Base-by-base conservation (phyloP, 2,329 filamentous ascomycete species). In the Trichoderma koningii region DNA sequence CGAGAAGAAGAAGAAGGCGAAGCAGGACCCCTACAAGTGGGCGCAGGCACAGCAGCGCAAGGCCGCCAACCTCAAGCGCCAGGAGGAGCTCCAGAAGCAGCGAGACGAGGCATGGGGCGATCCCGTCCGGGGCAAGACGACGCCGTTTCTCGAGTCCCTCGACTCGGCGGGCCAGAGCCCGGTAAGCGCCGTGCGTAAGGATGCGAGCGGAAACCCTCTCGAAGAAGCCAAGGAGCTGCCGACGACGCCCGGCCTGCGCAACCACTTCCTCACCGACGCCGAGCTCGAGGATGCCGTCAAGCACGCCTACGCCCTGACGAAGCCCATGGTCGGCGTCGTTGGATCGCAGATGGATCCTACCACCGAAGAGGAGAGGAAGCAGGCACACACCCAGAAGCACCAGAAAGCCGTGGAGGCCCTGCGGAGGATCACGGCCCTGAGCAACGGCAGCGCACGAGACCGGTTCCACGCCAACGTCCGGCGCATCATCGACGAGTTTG, bases 401-500 rank as follows among this genome's bases (percentile, higher is more conserved):
- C 76, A 79, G 21, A 90, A 86, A 71, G 93, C 93, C 2, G 79
- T 87, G 28, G 87, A 90, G 70, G 95, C 93, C 10, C 82, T 99
- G 68, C 80, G 83, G 69, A 89, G 93, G 63, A 97, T 99, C 75
- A 85, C 92, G 1, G 85, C 86, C 50, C 80, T 99, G 63, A 83
- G 85, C 47, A 93, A 96, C 72, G 89, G 87, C 71, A 94, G 86
- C 76, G 88, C 86, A 70, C 89, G 90, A 76, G 92, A 97, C 73
- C 86, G 87, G 60, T 87, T 89, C 71, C 89, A 93, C 70, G 87
- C 91, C 73, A 97, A 97, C 75, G 89, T 94, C 70, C 85, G 88
- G 70, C 88, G 92, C 67, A 96, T 93, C 76, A 85, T 99, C 69
- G 86, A 93, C 67, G 89, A 87, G 3, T 97, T 99, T 73, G 95